phyloP scores from a whole-genome alignment of 352 stramenopile genomes.

The Pythium folliculosum region DNA sequence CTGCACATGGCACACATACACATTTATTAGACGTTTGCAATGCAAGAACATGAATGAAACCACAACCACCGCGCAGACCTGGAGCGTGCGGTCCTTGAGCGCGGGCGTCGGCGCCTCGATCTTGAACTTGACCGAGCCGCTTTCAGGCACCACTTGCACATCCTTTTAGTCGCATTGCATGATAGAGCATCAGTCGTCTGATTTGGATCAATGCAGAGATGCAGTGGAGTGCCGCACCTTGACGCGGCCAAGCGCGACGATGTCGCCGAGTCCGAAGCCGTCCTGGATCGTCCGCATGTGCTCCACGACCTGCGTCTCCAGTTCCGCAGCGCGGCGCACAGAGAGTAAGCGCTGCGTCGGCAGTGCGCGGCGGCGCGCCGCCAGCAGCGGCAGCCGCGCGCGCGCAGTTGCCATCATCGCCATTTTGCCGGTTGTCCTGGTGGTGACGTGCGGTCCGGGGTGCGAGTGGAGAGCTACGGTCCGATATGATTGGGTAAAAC shows the following conservation, averaged over 20 bases:
- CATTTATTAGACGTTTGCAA: not conserved
- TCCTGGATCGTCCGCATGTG: slow-evolving; percentile 68
- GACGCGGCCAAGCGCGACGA: slow-evolving; percentile 74
- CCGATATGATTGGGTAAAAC: slow-evolving; percentile 23
- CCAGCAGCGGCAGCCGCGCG: slow-evolving; percentile 27
- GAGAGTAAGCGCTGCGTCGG: slow-evolving; percentile 41
- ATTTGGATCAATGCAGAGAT: not conserved
- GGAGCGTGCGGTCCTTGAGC: slow-evolving; percentile 66
- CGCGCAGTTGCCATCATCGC: slow-evolving; percentile 14
- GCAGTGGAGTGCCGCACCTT: slow-evolving; percentile 46
- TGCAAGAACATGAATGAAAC: not conserved
- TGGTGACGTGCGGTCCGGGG: not conserved
- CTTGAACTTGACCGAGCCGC: slow-evolving; percentile 64
- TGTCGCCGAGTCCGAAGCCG: slow-evolving; percentile 70
- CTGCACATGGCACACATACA: slow-evolving; percentile 31
- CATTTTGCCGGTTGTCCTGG: slow-evolving; percentile 5
- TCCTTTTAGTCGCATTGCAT: slow-evolving; percentile 36
- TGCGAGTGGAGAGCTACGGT: slow-evolving; percentile 12
- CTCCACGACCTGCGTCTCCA: slow-evolving; percentile 81
- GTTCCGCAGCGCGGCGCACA: slow-evolving; percentile 57
- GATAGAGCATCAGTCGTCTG: not conserved
- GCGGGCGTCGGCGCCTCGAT: slow-evolving; percentile 70
- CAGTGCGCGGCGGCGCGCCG: slow-evolving; percentile 17
- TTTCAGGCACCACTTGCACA: slow-evolving; percentile 44
- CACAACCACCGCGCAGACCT: slow-evolving; percentile 34